Evolutionary conservation across 768 basidiomycete species (phyloP), one percentile per base, ranked within the genome.

Genomic region (Boletus pseudo-olivaceus): DNA sequence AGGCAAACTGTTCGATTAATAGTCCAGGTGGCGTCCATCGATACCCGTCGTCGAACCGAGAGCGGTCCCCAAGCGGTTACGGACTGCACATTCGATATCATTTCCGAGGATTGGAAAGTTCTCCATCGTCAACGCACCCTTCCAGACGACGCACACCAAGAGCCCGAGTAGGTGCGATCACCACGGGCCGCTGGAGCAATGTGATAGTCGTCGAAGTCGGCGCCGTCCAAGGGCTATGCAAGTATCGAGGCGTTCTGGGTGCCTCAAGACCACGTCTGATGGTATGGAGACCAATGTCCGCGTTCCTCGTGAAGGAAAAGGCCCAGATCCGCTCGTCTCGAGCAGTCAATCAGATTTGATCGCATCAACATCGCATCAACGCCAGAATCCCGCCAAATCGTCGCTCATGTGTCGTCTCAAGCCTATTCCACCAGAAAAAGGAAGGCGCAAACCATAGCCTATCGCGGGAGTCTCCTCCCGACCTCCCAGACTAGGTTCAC

Each of bases 81-180:
- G n/a, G 29, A 37, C 20, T 7, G 32, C 12, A 15, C 43, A 15
- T 11, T 27, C 12, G 17, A 35, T 14, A 9, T 61, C 35, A 62
- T 60, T 35, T 60, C 59, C 59, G 60, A 57, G 59, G 59, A 33
- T 29, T 14, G 10, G 10, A 4, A 42, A 58, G 41, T 33, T 32
- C 6, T 30, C 32, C 39, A 29, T 17, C 30, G 20, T 33, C 37
- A 14, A 39, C 14, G 33, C 45, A 33, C 20, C 34, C 29, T 46
- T 47, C 27, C 45, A 37, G 38, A 57, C 7, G n/a, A 8, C n/a
- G 20, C 15, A 14, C 14, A 45, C 29, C 29, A 41, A 44, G 37
- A 44, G 44, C 17, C 41, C 41, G 33, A 37, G 37, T 17, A 44
- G 29, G 27, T 33, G 50, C 61, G 62, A 44, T 61, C 50, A 62